Evolutionary conservation across 1,284 basidiomycete species (phyloP), one percentile per base, ranked within the genome.

Genomic region (Microbotryum saponariae): DNA sequence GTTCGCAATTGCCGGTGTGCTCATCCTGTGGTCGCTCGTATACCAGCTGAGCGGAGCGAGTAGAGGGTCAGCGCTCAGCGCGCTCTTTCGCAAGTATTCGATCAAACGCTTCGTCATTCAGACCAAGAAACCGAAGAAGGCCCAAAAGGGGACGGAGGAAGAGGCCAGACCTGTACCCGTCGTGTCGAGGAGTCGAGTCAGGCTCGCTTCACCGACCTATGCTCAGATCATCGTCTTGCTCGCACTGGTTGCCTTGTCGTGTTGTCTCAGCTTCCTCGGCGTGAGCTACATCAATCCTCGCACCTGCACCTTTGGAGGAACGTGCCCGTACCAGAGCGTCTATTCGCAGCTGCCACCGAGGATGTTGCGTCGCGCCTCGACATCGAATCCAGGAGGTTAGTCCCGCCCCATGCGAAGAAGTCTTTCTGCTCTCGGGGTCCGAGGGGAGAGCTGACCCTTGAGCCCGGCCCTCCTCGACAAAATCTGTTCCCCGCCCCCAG

Each of bases 1-100:
- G 75, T 72, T 78, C 67, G 66, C 74, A 49, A 63, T 75, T 54
- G 65, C 65, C 52, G 67, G 67, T 21, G 59, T 72, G 20, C 69
- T 71, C 57, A 64, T 74, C 44, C 44, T 76, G 6, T 71, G 73
- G 61, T 71, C 72, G 54, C 48, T 70, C n/a, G 59, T 52, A 25
- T 74, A 75, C 66, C 71, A 73, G 55, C 58, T 73, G 20, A 65
- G 68, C 47, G 54, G 66, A 0, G 58, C 58, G 0, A 51, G 62
- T 1, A 59, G 51, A 0, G 63, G 63, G 16, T 56, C 44, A 3
- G 64, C 65, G 0, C 9, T 70, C 25, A 67, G 69, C 2, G 70
- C 70, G 2, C 57, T 58, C 50, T 70, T 69, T 50, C 59, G 70
- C 23, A 72, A 67, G 51, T 64, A 46, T 49, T 59, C 60, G 4